Conservation (phyloP, 2,329 filamentous ascomycete species). For the Nigrograna mackinnonii region DNA sequence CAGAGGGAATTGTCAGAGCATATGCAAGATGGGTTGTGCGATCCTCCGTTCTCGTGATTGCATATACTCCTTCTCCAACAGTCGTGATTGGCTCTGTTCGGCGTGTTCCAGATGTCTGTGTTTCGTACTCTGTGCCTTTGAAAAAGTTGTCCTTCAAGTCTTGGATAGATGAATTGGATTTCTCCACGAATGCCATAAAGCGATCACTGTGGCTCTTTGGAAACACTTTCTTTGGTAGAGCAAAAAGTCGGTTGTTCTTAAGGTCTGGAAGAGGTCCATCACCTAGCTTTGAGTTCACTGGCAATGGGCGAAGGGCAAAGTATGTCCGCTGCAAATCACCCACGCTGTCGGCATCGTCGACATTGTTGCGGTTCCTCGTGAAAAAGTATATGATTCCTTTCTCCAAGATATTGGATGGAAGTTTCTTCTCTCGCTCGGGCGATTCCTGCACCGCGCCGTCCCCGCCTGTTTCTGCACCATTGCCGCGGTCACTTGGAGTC, state of each 20-base stretch:
- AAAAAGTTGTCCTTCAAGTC: slow-evolving; percentile 76
- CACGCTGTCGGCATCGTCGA: slow-evolving; percentile 70
- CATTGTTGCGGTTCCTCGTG: slow-evolving; percentile 74
- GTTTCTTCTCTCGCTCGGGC: slow-evolving; percentile 42
- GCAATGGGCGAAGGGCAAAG: slow-evolving; percentile 77
- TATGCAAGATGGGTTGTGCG: slow-evolving; percentile 79
- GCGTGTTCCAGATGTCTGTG: slow-evolving; percentile 73
- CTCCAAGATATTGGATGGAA: slow-evolving; percentile 71
- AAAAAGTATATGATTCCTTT: slow-evolving; percentile 94
- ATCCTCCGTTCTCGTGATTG: slow-evolving; percentile 69
- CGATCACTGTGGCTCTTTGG: slow-evolving; percentile 69
- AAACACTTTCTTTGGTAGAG: slow-evolving; percentile 82
- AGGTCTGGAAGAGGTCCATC: slow-evolving; percentile 60
- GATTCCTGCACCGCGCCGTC: neutral
- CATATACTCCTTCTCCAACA: slow-evolving; percentile 85
- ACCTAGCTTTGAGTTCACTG: slow-evolving; percentile 68
- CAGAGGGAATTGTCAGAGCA: slow-evolving; percentile 72
- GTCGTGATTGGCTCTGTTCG: slow-evolving; percentile 71
- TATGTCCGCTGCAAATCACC: slow-evolving; percentile 77
- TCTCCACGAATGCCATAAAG: slow-evolving; percentile 85
- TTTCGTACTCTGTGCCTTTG: slow-evolving; percentile 68
- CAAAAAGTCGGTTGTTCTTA: slow-evolving; percentile 70
- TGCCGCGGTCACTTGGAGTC: neutral
- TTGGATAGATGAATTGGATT: slow-evolving; percentile 66
- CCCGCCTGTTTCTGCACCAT: neutral